Conservation (phyloP, 345 rosid genomes). For the Isatis tinctoria region DNA sequence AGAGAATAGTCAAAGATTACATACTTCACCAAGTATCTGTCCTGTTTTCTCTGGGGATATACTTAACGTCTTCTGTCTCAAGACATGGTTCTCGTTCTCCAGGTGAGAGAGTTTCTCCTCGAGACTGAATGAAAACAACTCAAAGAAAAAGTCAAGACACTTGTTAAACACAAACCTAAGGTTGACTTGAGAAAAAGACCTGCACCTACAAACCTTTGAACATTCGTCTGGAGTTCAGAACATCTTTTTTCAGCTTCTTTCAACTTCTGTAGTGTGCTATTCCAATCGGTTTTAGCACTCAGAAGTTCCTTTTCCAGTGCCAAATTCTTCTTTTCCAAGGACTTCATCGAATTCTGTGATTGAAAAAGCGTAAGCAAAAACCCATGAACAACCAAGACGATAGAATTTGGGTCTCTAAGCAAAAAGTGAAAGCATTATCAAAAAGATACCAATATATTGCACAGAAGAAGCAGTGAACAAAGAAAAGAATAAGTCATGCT, state of each 20-base stretch:
- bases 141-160: not conserved
- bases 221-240: slow-evolving; percentile 62
- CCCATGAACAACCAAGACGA: slow-evolving; percentile 17
- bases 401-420: slow-evolving; percentile 11
- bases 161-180: not conserved
- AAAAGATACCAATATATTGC: not conserved
- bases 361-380: slow-evolving; percentile 2
- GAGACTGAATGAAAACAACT: slow-evolving; percentile 41
- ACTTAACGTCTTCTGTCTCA: slow-evolving; percentile 69
- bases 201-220: slow-evolving; percentile 52
- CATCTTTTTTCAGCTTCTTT: slow-evolving; percentile 63
- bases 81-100: slow-evolving; percentile 84
- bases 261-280: slow-evolving; percentile 51
- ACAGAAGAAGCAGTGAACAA: not conserved
- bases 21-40: slow-evolving; percentile 64
- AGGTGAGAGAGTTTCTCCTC: slow-evolving; percentile 66
- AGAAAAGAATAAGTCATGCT: not conserved
- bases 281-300: slow-evolving; percentile 51
- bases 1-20: slow-evolving; percentile 31
- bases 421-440: not conserved
- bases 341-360: slow-evolving; percentile 43
- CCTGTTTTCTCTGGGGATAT: slow-evolving; percentile 47
- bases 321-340: slow-evolving; percentile 69
- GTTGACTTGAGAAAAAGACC: slow-evolving; percentile 1
- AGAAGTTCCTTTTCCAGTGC: slow-evolving; percentile 64